A percentile compares a stretch with the other conserved stretches of the same genome.
phyloP scores from a whole-genome alignment of 345 rosid species.

The Geranium rotundifolium region DNA sequence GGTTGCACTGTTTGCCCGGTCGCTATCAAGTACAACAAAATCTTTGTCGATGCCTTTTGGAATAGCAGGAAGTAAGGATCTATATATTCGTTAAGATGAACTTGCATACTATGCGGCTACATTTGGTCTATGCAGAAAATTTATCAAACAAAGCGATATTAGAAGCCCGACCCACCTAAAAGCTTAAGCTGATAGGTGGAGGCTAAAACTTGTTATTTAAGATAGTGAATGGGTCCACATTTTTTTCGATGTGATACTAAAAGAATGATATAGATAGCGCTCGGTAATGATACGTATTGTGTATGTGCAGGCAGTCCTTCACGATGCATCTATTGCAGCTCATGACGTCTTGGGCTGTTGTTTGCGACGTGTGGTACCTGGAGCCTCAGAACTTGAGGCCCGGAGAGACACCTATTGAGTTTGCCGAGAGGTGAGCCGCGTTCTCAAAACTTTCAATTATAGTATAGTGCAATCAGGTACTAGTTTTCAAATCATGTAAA shows the following conservation, averaged over 20 bases:
- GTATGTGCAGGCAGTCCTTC: slow-evolving; percentile 76
- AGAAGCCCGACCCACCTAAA: too few relatives aligned
- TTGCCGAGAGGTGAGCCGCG: slow-evolving; percentile 80
- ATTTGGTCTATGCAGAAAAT: too few relatives aligned
- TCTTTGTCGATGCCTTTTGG: slow-evolving; percentile 99
- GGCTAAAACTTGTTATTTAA: too few relatives aligned
- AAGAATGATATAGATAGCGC: neutral
- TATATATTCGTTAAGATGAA: neutral
- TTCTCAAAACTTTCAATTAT: neutral
- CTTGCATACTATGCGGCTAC: neutral
- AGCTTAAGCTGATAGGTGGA: too few relatives aligned
- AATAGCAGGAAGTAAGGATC: slow-evolving; percentile 82
- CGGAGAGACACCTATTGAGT: slow-evolving; percentile 84
- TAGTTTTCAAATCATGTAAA: neutral
- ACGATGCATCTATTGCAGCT: slow-evolving; percentile 94
- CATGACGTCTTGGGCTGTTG: slow-evolving; percentile 99
- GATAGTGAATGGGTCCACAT: too few relatives aligned
- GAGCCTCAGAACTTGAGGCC: slow-evolving; percentile 81
- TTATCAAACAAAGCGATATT: too few relatives aligned
- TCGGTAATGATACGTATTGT: neutral
- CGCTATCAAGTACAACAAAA: slow-evolving; percentile 93
- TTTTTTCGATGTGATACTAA: too few relatives aligned
- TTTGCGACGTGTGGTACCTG: slow-evolving; percentile 98
- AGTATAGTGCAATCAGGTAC: neutral
- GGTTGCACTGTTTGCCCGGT: slow-evolving; percentile 92